These are phyloP conservation scores for Oryza meridionalis DNA, from an alignment of 176 grass and related monocot species.

Conservation along the genomic window DNA sequence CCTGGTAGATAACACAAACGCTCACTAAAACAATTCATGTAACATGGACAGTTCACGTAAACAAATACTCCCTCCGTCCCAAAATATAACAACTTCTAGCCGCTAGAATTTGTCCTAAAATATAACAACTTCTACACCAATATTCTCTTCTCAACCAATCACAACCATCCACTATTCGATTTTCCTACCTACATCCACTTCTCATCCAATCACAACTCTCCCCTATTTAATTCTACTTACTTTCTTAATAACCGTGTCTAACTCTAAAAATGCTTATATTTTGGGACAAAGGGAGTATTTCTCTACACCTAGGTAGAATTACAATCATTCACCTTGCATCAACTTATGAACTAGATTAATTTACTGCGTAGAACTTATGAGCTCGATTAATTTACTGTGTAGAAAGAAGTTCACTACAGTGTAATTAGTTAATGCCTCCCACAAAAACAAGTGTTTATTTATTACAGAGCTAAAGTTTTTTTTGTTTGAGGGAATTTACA, in stretches of 20 bases:
- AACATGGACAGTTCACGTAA: background rate
- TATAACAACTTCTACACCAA: too few relatives aligned
- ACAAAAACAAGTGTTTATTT: background rate
- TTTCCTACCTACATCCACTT: too few relatives aligned
- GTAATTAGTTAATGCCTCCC: background rate
- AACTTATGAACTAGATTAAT: background rate
- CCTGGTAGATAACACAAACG: constrained; percentile 47
- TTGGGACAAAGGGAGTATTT: too few relatives aligned
- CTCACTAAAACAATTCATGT: background rate
- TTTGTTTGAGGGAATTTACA: too few relatives aligned
- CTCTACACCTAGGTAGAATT: background rate
- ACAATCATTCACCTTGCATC: constrained; percentile 14
- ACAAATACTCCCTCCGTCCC: background rate
- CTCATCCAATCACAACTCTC: too few relatives aligned
- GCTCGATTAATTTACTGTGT: background rate
- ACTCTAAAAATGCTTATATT: too few relatives aligned
- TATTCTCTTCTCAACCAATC: too few relatives aligned
- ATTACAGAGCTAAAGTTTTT: background rate
- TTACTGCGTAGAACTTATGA: constrained; percentile 11
- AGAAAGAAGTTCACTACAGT: background rate
- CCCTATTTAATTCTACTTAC: too few relatives aligned
- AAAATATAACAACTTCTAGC: too few relatives aligned
- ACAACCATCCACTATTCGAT: too few relatives aligned
- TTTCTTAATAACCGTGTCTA: too few relatives aligned
- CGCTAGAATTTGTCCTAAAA: too few relatives aligned